Evolutionary conservation across 2,329 filamentous ascomycete species (phyloP).

Genomic region (Exophiala sp.): DNA sequence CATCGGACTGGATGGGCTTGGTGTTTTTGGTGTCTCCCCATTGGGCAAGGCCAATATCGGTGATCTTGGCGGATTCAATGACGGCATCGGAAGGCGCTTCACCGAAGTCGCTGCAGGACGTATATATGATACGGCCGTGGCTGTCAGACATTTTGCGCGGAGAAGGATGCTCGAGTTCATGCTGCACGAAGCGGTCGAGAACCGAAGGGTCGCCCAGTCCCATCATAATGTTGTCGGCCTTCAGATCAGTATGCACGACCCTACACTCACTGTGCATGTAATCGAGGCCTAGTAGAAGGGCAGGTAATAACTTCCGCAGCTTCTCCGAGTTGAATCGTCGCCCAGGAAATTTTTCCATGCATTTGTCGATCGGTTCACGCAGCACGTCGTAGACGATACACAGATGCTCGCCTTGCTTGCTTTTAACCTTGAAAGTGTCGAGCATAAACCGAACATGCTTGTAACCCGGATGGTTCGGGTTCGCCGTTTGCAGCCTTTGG

Average conservation of each 20-base stretch:
- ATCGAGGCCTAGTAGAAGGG: constrained; percentile 38
- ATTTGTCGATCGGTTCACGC: constrained; percentile 37
- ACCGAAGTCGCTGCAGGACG: constrained; percentile 33
- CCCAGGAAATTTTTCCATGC: constrained; percentile 32
- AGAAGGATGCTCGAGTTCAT: constrained; percentile 32
- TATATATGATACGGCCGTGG: constrained; percentile 34
- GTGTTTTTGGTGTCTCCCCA: constrained; percentile 37
- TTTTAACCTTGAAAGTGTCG: constrained; percentile 34
- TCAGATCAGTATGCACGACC: constrained; percentile 43
- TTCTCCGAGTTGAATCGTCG: constrained; percentile 30
- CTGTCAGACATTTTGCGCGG: constrained; percentile 33
- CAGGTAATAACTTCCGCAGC: constrained; percentile 34
- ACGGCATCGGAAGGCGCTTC: constrained; percentile 21
- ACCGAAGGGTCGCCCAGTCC: constrained; percentile 31
- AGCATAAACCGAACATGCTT: constrained; percentile 34
- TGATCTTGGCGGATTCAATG: constrained; percentile 32
- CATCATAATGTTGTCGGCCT: constrained; percentile 42
- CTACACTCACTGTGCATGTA: constrained; percentile 40
- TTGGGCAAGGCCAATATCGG: constrained; percentile 38
- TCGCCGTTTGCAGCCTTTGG: constrained; percentile 32
- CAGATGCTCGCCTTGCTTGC: constrained; percentile 32
- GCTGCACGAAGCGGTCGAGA: constrained; percentile 33
- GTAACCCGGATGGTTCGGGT: constrained; percentile 34
- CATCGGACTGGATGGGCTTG: constrained; percentile 44
- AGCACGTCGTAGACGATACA: constrained; percentile 39